Conservation (phyloP, 192 early-diverging fungal genomes). For the Geosiphon pyriformis region DNA sequence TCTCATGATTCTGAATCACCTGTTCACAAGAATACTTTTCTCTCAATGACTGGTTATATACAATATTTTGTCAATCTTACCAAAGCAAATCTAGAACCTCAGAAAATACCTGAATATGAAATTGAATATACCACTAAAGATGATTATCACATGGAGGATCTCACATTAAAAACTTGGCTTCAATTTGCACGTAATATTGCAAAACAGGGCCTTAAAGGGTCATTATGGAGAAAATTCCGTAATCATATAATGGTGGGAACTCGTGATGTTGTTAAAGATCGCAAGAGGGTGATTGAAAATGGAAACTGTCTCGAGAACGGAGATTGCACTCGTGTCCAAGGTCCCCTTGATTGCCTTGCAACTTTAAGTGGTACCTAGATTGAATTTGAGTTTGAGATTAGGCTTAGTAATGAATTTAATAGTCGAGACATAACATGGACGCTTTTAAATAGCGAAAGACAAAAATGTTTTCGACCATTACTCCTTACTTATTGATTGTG, state of each 20-base stretch:
- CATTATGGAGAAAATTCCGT: slow-evolving; percentile 10
- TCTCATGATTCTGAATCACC: neutral
- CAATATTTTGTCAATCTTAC: slow-evolving; percentile 43
- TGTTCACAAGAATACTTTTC: slow-evolving; percentile 29
- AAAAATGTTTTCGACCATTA: no score
- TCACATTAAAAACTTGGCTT: slow-evolving; percentile 41
- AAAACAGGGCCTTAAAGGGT: neutral
- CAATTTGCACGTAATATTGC: slow-evolving; percentile 35
- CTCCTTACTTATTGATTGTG: no score
- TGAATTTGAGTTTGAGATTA: no score
- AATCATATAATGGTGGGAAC: slow-evolving; percentile 19
- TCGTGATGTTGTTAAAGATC: neutral
- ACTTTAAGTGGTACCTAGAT: neutral
- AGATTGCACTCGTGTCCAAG: neutral
- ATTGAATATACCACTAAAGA: slow-evolving; percentile 46
- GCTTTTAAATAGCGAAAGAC: no score
- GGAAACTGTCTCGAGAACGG: neutral
- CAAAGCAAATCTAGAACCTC: slow-evolving; percentile 25
- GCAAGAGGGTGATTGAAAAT: no score
- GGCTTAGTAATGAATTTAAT: no score
- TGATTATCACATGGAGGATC: slow-evolving; percentile 42
- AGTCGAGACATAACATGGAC: no score
- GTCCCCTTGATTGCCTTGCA: neutral
- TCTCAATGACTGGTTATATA: slow-evolving; percentile 34
- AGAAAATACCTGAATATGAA: slow-evolving; percentile 31